Conservation (phyloP, 345 rosid species). For the Crucihimalaya himalaica region DNA sequence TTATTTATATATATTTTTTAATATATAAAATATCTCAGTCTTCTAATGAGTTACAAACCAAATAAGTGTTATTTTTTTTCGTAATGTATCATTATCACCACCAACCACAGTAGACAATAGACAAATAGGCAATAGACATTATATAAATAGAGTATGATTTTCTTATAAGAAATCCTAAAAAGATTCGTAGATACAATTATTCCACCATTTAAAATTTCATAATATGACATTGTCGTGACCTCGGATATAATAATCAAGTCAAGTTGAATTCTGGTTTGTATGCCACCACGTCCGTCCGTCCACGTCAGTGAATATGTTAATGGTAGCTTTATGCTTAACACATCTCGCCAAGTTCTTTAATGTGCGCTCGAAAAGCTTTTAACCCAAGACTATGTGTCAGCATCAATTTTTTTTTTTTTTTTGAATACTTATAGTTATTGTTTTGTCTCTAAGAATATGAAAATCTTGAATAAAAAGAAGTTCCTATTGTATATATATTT, state of each 20-base stretch:
- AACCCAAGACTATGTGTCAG: not conserved
- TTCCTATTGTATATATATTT: not conserved
- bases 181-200: conserved; percentile 11
- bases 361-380: not conserved
- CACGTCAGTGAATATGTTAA: not conserved
- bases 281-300: not conserved
- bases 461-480: not conserved
- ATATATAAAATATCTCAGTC: not conserved
- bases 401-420: not conserved
- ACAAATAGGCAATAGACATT: not conserved
- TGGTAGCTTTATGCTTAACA: not conserved
- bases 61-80: not conserved
- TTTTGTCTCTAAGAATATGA: not conserved
- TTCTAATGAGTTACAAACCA: not conserved
- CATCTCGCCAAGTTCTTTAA: not conserved
- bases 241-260: conserved; percentile 3
- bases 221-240: conserved; percentile 18
- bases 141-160: not conserved
- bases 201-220: conserved; percentile 13
- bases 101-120: conserved; percentile 14
- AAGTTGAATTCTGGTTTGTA: conserved; percentile 8
- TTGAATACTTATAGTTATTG: not conserved
- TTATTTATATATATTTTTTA: not conserved
- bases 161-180: not conserved
- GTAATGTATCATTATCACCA: not conserved